These are phyloP conservation scores for Tricholoma saponaceum DNA, from an alignment of 768 basidiomycete species.

Conservation along the genomic window DNA sequence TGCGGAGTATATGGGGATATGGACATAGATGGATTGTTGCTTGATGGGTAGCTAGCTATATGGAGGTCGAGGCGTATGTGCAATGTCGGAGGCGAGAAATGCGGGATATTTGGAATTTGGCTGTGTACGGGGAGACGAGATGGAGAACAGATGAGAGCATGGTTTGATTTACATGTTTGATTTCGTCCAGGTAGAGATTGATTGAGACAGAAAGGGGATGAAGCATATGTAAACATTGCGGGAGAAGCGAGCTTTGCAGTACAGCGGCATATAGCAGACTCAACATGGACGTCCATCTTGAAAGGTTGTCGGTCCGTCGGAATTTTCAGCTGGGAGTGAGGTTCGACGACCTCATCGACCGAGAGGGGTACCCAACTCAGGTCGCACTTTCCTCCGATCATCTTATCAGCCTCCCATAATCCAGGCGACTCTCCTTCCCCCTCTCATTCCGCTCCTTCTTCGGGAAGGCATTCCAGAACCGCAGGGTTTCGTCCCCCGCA, in stretches of 20 bases:
- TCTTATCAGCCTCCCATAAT: slow-evolving; percentile 47
- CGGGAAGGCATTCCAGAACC: slow-evolving; percentile 99
- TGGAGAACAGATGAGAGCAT: neutral
- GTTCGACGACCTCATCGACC: neutral
- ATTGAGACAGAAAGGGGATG: neutral
- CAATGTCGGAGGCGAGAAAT: neutral
- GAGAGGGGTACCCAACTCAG: neutral
- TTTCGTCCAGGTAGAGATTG: neutral
- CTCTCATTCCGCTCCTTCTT: slow-evolving; percentile 48
- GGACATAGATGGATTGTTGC: neutral
- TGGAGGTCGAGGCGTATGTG: neutral
- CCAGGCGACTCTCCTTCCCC: slow-evolving; percentile 40
- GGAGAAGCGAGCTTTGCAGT: neutral
- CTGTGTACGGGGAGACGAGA: neutral
- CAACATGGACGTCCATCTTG: neutral
- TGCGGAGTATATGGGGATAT: neutral
- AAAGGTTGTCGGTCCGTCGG: neutral
- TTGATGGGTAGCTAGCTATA: neutral
- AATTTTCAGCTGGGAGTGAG: neutral
- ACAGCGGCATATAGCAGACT: neutral
- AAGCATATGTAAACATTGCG: neutral
- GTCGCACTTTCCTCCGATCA: neutral
- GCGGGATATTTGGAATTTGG: neutral
- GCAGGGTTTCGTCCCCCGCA: slow-evolving; percentile 93
- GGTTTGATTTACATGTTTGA: neutral